Conservation (phyloP, 139 green algal genomes). For the Pseudopediastrum boryanum region DNA sequence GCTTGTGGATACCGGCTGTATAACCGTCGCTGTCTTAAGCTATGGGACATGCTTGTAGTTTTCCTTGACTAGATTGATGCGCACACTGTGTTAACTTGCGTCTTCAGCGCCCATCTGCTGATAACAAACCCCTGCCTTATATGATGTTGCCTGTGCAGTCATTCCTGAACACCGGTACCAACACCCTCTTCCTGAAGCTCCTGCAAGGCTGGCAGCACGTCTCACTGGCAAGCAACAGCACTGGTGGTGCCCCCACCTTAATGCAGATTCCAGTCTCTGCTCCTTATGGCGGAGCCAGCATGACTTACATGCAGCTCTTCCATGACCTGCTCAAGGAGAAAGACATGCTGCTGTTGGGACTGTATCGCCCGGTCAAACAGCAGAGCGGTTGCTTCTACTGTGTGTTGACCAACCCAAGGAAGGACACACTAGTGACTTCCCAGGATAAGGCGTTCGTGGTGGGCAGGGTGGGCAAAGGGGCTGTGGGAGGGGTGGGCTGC, state of each 20-base stretch:
- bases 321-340: slow-evolving; percentile 19
- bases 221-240: background rate
- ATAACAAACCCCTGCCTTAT: slow-evolving; percentile 7
- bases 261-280: background rate
- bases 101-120: slow-evolving; percentile 21
- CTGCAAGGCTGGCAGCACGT: slow-evolving; percentile 20
- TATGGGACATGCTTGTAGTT: no score
- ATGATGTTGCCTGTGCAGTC: no score
- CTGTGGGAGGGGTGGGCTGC: no score
- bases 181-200: slow-evolving; percentile 19
- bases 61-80: no score
- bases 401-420: slow-evolving; percentile 34
- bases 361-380: slow-evolving; percentile 26
- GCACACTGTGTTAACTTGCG: no score
- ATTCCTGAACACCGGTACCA: background rate
- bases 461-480: no score
- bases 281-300: no score
- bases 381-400: background rate
- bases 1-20: no score
- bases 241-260: no score
- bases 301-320: slow-evolving; percentile 4
- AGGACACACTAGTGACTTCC: no score
- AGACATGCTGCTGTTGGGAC: slow-evolving; percentile 36
- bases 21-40: no score
- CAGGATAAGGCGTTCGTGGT: no score